phyloP scores from a whole-genome alignment of 257 asterid genomes.

The Gentiana macrophylla region DNA sequence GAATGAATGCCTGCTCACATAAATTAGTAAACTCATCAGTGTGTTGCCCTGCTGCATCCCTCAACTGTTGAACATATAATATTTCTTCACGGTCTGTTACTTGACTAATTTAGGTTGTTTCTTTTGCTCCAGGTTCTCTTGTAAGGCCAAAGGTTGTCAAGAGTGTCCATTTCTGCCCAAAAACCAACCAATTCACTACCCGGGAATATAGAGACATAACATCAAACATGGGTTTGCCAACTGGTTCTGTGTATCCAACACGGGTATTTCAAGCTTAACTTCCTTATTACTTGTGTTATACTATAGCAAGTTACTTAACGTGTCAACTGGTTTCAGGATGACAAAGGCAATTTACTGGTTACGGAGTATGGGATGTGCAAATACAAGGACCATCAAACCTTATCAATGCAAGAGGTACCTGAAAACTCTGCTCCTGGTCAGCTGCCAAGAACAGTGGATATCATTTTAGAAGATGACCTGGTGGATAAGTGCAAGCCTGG shows the following conservation, averaged over 20 bases:
- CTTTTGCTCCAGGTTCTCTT: conserved; percentile 61
- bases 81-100: too few species aligned
- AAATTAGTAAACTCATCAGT: conserved; percentile 3
- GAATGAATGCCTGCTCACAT: not conserved
- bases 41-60: conserved; percentile 1
- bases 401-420: conserved; percentile 96
- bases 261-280: conserved; percentile 36
- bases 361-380: conserved; percentile 84
- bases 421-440: conserved; percentile 99
- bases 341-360: conserved; percentile 74
- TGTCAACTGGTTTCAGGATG: conserved; percentile 47
- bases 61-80: not conserved
- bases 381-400: conserved; percentile 86
- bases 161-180: conserved; percentile 90
- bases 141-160: conserved; percentile 99
- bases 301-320: conserved; percentile 6
- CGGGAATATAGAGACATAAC: conserved; percentile 91
- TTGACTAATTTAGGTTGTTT: not conserved
- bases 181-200: conserved; percentile 54
- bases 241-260: conserved; percentile 95
- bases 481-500: conserved; percentile 99
- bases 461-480: conserved; percentile 84
- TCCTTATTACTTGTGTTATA: conserved; percentile 3
- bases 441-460: conserved; percentile 86
- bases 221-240: conserved; percentile 87